These are phyloP conservation scores for Solanum hybrid DNA, from an alignment of 305 asterid genomes.

Conservation along the genomic window DNA sequence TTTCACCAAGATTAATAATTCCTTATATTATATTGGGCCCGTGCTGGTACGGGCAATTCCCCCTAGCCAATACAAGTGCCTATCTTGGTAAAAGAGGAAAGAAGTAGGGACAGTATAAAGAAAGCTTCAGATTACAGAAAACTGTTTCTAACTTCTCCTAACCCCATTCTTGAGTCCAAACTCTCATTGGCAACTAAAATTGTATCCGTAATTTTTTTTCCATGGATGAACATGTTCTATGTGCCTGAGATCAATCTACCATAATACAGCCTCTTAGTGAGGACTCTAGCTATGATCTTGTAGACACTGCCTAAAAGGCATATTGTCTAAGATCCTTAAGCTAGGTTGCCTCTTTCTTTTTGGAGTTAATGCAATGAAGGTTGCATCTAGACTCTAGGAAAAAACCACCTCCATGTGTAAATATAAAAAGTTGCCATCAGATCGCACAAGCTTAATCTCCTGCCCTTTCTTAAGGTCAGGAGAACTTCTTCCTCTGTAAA, in stretches of 20 bases:
- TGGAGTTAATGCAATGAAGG: neutral
- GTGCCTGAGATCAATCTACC: neutral
- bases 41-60: neutral
- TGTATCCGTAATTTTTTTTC: neutral
- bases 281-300: neutral
- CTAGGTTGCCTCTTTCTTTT: neutral
- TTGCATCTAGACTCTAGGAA: neutral
- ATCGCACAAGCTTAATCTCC: neutral
- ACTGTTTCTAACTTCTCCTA: neutral
- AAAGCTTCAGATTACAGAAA: neutral
- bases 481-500: neutral
- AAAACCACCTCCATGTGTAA: neutral
- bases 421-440: neutral
- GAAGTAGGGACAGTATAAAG: neutral
- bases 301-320: neutral
- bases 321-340: neutral
- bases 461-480: neutral
- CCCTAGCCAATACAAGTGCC: neutral
- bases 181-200: neutral
- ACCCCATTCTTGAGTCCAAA: constrained; percentile 3
- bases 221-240: neutral
- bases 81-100: neutral
- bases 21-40: neutral
- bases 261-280: neutral
- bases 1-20: neutral